Conservation (phyloP, 2,329 filamentous ascomycete species). For the Colletotrichum sp. region DNA sequence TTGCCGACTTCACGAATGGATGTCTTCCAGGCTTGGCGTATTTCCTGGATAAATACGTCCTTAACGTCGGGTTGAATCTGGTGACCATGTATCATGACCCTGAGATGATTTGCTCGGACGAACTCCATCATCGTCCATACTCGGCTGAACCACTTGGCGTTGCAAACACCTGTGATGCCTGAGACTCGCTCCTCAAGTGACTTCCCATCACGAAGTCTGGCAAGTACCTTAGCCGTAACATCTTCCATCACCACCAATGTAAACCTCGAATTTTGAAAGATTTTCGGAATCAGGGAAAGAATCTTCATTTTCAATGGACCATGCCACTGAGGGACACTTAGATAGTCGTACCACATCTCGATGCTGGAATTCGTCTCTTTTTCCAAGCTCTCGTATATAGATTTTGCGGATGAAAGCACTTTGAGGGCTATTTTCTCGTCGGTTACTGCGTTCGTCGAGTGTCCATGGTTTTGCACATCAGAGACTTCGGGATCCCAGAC, state of each 20-base stretch:
- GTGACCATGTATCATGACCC: not conserved
- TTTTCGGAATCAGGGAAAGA: not conserved
- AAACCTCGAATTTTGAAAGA: not conserved
- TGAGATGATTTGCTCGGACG: not conserved
- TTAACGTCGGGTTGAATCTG: accelerated
- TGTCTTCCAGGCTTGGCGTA: not conserved
- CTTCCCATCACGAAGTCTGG: not conserved
- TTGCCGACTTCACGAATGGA: not conserved
- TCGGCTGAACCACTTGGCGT: not conserved
- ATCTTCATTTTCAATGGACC: not conserved
- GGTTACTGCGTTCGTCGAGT: not conserved
- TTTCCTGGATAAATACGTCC: not conserved
- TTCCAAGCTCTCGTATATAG: not conserved
- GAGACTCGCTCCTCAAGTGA: not conserved
- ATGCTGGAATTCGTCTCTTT: not conserved
- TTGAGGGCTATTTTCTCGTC: not conserved
- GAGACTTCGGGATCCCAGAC: not conserved
- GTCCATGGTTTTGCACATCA: not conserved
- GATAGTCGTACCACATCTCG: not conserved
- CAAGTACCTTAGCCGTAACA: not conserved
- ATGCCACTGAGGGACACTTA: not conserved
- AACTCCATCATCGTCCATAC: not conserved
- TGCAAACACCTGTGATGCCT: not conserved
- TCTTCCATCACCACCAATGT: not conserved
- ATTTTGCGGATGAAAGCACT: not conserved